Conservation (phyloP, 2,329 filamentous ascomycete species). For the Alternaria sp. region DNA sequence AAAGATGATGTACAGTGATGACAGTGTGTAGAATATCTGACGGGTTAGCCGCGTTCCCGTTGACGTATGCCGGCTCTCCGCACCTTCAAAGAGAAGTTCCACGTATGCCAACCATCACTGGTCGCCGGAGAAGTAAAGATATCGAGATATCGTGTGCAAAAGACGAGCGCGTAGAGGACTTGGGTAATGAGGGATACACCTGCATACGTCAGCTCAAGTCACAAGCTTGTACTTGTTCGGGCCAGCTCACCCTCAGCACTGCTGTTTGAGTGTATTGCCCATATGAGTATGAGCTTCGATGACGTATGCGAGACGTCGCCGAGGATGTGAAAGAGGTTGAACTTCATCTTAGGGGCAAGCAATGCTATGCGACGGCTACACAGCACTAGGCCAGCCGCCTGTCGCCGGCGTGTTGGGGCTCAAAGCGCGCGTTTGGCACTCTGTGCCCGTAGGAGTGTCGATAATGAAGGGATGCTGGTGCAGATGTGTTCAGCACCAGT, state of each 20-base stretch:
- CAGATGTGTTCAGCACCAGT: neutral
- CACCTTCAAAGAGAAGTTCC: conserved; percentile 78
- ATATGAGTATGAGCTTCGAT: conserved; percentile 90
- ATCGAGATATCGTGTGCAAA: conserved; percentile 86
- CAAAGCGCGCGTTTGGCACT: conserved; percentile 8
- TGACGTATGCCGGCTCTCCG: neutral
- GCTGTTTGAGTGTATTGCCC: conserved; percentile 85
- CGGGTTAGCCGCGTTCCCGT: conserved; percentile 21
- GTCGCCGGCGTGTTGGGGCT: conserved; percentile 13
- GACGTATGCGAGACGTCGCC: conserved; percentile 85
- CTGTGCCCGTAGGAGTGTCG: conserved; percentile 4
- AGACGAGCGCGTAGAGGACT: conserved; percentile 84
- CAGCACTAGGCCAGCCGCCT: conserved; percentile 39
- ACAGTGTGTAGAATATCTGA: conserved; percentile 79
- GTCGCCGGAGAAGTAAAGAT: conserved; percentile 65
- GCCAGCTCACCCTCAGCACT: conserved; percentile 75
- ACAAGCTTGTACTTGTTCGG: neutral
- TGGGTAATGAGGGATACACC: conserved; percentile 93
- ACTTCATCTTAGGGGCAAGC: conserved; percentile 37
- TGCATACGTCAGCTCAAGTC: conserved; percentile 43
- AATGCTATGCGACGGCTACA: conserved; percentile 30
- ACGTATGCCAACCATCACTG: conserved; percentile 45
- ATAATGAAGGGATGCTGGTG: neutral
- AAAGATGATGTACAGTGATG: conserved; percentile 84
- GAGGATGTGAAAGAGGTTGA: conserved; percentile 73